These are phyloP conservation scores for Vitis rupestris DNA, from an alignment of 164 flowering plant species.

Conservation along the genomic window DNA sequence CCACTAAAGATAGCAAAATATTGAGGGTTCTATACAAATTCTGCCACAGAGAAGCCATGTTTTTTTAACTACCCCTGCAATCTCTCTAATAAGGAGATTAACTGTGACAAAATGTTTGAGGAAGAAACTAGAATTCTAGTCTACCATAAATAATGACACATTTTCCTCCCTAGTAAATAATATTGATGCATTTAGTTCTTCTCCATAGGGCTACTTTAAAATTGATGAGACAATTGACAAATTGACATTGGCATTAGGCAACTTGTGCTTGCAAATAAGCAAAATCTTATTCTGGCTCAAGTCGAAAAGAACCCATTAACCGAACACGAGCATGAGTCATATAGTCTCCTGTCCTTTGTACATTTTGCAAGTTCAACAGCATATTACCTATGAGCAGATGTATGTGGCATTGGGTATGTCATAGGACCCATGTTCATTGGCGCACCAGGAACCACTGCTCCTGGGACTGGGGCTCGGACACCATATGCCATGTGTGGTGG, in stretches of 20 bases:
- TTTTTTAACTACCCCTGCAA: not conserved
- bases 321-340: conserved; percentile 9
- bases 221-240: conserved; percentile 9
- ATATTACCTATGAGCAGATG: conserved; percentile 62
- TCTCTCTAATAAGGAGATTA: too few relatives aligned
- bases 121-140: not conserved
- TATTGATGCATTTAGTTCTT: conserved; percentile 13
- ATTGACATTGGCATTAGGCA: conserved; percentile 2
- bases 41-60: not conserved
- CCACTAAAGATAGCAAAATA: not conserved
- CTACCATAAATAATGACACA: conserved; percentile 14
- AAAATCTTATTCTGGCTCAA: conserved; percentile 19
- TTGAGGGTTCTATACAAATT: conserved; percentile 17
- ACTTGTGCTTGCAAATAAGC: conserved; percentile 15
- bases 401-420: conserved; percentile 73
- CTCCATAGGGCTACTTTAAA: conserved; percentile 21
- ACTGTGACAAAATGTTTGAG: not conserved
- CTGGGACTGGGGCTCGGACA: conserved; percentile 64
- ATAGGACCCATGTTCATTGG: conserved; percentile 63
- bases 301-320: conserved; percentile 10
- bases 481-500: conserved; percentile 79
- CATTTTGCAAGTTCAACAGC: conserved; percentile 12
- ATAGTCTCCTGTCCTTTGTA: conserved; percentile 17
- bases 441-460: conserved; percentile 70
- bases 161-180: conserved; percentile 6